Base-by-base conservation (phyloP, 345 rosid species). In the Nasturtium officinale region DNA sequence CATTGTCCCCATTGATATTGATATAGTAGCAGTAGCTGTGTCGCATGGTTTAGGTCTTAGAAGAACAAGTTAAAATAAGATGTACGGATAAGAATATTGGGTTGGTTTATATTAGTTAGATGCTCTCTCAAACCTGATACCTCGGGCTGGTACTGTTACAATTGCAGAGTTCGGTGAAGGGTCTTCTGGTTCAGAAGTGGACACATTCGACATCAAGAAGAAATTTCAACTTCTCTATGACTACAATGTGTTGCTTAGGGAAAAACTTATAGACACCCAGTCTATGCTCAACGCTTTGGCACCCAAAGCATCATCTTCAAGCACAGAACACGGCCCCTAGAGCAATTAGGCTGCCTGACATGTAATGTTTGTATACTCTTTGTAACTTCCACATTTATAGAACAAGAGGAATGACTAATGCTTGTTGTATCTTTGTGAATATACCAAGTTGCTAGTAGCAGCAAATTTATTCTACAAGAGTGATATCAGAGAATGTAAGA, bases 181-280 rank as follows among this genome's bases (percentile, higher is more conserved):
- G 65, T 76, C 71, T 18, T 78, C 65, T 26, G 84, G 79, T 72
- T 83, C 90, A 35, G 84, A 83, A 77, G 61, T 85, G 47, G 89
- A 88, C 35, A 72, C 86, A 79, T 67, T 82, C 4, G 91, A 87
- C 46, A 85, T 91, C 63, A 85, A 81, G 75, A 90, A 79, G 71
- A 88, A 83, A 61, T 82, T 95, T 20, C 81, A 75, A 61, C 73
- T 68, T 18, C 74, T 95, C 47, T 85, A 87, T 20, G 86, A 89
- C 37, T 95, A 91, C 79, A 95, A 95, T 74, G 80, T 89, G 30
- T 77, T 78, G 82, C 81, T 95, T 57, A 85, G 93, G 77, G 90
- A 91, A 65, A 82, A 88, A 62, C 75, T 90, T 57, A 46, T 82
- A 11, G 88, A 86, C 26, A 78, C 88, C 13, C 92, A 85, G 64